Evolutionary conservation across 345 rosid genomes (phyloP).

Genomic region (Tarenaya hassleriana): DNA sequence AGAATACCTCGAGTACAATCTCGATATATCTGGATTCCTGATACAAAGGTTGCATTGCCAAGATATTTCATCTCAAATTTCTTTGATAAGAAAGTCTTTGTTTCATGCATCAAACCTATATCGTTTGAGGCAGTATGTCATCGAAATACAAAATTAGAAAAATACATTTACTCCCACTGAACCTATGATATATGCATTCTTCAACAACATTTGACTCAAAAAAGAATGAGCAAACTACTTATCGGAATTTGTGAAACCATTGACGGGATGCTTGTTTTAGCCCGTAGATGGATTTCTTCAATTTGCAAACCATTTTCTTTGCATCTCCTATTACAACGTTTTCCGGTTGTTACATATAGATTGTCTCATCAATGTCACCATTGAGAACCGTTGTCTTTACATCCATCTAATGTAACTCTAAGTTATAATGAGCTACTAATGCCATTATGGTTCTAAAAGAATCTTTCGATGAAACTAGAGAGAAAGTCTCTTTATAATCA

Average conservation of each 20-base stretch:
- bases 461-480: not conserved
- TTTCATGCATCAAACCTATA: not conserved
- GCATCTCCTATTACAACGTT: slow-evolving; percentile 6
- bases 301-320: slow-evolving; percentile 8
- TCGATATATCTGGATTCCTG: not conserved
- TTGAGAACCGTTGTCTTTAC: slow-evolving; percentile 11
- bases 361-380: not conserved
- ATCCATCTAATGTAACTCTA: slow-evolving; percentile 13
- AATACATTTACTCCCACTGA: slow-evolving; percentile 3
- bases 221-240: not conserved
- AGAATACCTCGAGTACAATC: not conserved
- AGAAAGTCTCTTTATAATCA: slow-evolving; percentile 5
- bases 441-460: slow-evolving; percentile 1
- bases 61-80: slow-evolving; percentile 4
- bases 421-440: slow-evolving; percentile 1
- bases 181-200: slow-evolving; percentile 4
- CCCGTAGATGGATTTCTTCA: slow-evolving; percentile 15
- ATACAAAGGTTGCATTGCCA: not conserved
- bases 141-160: not conserved
- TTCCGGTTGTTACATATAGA: slow-evolving; percentile 2
- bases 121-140: not conserved
- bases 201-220: not conserved
- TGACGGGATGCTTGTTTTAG: slow-evolving; percentile 11
- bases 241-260: slow-evolving; percentile 9
- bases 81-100: not conserved